Evolutionary conservation across 331 rosid species (phyloP), one percentile per base, ranked within the genome.

Genomic region (Rosa hybrid): DNA sequence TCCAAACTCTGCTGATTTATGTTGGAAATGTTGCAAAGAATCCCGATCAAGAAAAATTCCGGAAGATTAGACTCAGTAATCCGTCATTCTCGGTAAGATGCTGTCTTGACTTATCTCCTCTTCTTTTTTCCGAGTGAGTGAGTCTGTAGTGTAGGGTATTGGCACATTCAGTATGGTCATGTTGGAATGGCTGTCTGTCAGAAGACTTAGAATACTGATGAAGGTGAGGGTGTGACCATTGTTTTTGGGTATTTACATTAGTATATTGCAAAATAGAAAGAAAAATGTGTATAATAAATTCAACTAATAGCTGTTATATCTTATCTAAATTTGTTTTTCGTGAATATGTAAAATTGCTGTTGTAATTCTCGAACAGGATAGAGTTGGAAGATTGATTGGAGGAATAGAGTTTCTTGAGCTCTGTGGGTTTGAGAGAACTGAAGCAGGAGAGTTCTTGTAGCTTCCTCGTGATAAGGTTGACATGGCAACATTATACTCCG

Each of bases 391-490:
- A 83, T 78, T 90, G 80, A 71, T 49, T 30, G 97, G 93, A 76
- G 96, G 98, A 14, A 56, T 83, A 18, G 91, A 90, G 82, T 95
- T 95, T 89, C 97, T 95, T 42, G 92, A 93, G 86, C 96, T 87
- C 11, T 93, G 98, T 78, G 98, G 98, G 65, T 95, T 93, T 80
- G 88, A 84, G 87, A 89, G 78, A 91, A 83, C 8, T 0, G 83
- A 77, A 83, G 94, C 30, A 71, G 87, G 50, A 42, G 91, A 87
- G 9, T 93, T 88, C 59, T 88, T 93, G 78, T 80, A 79, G 84
- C 97, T 95, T 85, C 92, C 92, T 53, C 71, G 27, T 7, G 92
- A 88, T 77, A 87, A 88, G 73, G 79, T 89, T 68, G 86, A 90
- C 76, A 80, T 73, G 75, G 77, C 76, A 54, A 25, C 83, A 48